Evolutionary conservation across 805 yeast species (phyloP).

Genomic region (Saccharomycodes ludwigii): DNA sequence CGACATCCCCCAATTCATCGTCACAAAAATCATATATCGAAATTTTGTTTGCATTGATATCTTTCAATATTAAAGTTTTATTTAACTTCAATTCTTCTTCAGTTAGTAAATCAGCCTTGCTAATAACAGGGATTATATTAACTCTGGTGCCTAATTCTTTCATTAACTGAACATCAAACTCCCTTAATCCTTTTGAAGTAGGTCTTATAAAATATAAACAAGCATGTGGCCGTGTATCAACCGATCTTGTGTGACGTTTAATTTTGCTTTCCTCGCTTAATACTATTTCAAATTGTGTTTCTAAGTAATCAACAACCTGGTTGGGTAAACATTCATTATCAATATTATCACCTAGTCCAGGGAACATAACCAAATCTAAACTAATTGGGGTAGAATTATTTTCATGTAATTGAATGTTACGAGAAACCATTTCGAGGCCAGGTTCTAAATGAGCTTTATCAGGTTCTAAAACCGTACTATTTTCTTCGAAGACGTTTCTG

Average conservation of each 20-base stretch:
- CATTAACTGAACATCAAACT: conserved; percentile 56
- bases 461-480: conserved; percentile 16
- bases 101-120: conserved; percentile 72
- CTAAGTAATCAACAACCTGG: conserved; percentile 47
- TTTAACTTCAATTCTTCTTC: conserved; percentile 42
- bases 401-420: conserved; percentile 44
- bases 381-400: conserved; percentile 39
- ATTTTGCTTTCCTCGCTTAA: conserved; percentile 67
- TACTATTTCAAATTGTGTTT: conserved; percentile 58
- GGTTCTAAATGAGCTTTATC: conserved; percentile 24
- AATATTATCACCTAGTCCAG: conserved; percentile 66
- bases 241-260: conserved; percentile 56
- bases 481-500: conserved; percentile 28
- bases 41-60: conserved; percentile 44
- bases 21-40: conserved; percentile 63
- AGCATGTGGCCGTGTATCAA: conserved; percentile 66
- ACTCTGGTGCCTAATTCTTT: conserved; percentile 55
- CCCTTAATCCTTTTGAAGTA: conserved; percentile 33
- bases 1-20: conserved; percentile 27
- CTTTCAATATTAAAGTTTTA: conserved; percentile 43
- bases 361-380: conserved; percentile 53
- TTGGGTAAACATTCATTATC: conserved; percentile 42
- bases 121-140: conserved; percentile 73
- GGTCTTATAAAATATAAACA: conserved; percentile 66
- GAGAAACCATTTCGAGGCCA: conserved; percentile 32